Base-by-base conservation (phyloP, 805 yeast species). In the Ogataea corticis region DNA sequence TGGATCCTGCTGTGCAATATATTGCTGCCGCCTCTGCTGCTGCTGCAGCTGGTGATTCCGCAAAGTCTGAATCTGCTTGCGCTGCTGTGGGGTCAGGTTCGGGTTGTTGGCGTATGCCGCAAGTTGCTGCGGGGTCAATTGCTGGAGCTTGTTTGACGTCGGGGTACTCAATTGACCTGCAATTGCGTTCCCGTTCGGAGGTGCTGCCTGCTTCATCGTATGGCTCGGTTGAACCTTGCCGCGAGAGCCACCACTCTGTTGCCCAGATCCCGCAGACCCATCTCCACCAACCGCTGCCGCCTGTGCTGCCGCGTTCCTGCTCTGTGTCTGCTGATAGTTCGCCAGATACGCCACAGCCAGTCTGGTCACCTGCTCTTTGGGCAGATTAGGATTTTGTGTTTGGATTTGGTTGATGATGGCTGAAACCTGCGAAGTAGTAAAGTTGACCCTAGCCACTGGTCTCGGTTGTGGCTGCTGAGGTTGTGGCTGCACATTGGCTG, bases 331-430 rank as follows among this genome's bases (percentile, higher is more conserved):
- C 58, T 80, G 85, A 29, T 78, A 63, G 48, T 73, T 77, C 1
- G 86, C 82, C 50, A 82, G 61, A 54, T 82, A 81, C 13, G 81
- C 73, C 2, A 85, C 85, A 2, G 88, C 87, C 45, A 82, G 69
- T 46, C 79, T 76, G 2, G 85, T 79, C 1, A 83, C 86, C 55
- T 83, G 85, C 45, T 79, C 83, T 49, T 80, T 80, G 10, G 80
- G 70, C 58, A 81, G 65, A 27, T 72, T 75, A 1, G 89, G 89
- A 58, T 83, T 77, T 54, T 81, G 81, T n/a, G 75, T 66, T 58
- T 82, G 86, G 43, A 83, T 82, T 36, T 82, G 80, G 52, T 72
- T 78, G 46, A 83, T 77, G 33, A 83, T 75, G 1, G 85, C 83
- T 9, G 85, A 75, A 3, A 83, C 85, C 54, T 83, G 87, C 1